Evolutionary conservation across 176 grass and related monocot genomes (phyloP), one percentile per base, ranked within the genome.

Genomic region (Zoysia pacifica): DNA sequence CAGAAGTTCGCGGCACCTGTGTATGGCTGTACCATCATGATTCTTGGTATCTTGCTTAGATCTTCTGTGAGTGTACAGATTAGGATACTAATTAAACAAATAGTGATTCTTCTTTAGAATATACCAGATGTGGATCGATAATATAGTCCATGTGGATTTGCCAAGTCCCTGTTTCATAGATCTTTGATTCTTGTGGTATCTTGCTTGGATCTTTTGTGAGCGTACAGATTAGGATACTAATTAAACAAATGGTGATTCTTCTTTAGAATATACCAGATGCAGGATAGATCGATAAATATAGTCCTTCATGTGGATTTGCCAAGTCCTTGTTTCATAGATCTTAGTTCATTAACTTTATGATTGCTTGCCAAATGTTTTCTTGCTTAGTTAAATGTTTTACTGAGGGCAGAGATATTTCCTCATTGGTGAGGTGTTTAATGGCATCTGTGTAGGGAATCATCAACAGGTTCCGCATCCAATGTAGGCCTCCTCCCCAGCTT

Each of bases 291-390:
- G 12, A 55, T 55, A 44, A 43, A 28, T 67, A 42, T 67, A 65
- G 49, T 39, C 65, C 48, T 28, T 28, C 28, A 51, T 53, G 47
- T 54, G 48, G 48, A 67, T 5, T 67, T 79, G 9, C 16, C 48
- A 7, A 43, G 5, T 6, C 1, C 51, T 79, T 79, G 62, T 44
- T 67, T 67, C 48, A 35, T 79, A 0, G 48, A 28, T 0, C 56
- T 9, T 60, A 6, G n/a, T 67, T 54, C 48, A 54, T 67, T 39
- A 38, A 19, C 42, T 78, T 10, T 11, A 44, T 0, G 19, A 79
- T 79, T 79, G 3, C 76, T 67, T 79, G 76, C 63, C 63, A 68
- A 55, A 67, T 67, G 2, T 68, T 79, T 65, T 35, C 64, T 16
- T 67, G 36, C 62, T 67, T 56, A 55, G 49, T 54, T 67, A 53